Percentiles rank a stretch among this genome's conserved stretches.
Evolutionary conservation across 106 monocot species (phyloP).

Genomic region (Ottelia alismoides): DNA sequence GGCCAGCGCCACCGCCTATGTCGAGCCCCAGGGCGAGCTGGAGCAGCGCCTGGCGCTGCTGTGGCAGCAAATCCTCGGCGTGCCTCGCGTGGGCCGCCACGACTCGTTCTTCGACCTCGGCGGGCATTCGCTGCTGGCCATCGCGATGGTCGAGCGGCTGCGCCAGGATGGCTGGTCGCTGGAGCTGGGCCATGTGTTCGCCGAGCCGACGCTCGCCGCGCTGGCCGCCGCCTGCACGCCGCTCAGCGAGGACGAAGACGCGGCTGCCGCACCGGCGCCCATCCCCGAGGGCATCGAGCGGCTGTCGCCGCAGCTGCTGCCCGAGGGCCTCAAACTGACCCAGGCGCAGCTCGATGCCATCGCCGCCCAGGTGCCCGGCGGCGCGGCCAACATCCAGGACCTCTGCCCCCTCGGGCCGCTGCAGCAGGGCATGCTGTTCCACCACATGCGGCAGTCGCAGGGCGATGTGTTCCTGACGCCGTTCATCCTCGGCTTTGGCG

Average conservation of each 20-base stretch:
- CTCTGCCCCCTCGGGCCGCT: background rate
- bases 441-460: background rate
- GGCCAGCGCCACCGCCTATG: too few species aligned
- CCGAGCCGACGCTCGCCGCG: background rate
- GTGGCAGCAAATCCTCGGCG: background rate
- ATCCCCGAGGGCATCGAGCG: background rate
- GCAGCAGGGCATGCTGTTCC: background rate
- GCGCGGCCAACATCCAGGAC: background rate
- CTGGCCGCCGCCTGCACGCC: background rate
- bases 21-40: background rate
- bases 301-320: background rate
- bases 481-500: background rate
- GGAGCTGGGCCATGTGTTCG: background rate
- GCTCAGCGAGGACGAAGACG: background rate
- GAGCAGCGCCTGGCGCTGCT: background rate
- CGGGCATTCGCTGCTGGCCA: background rate
- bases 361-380: background rate
- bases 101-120: background rate
- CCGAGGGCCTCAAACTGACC: background rate
- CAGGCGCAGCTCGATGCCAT: background rate
- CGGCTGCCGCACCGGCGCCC: too few species aligned
- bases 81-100: background rate
- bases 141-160: background rate
- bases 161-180: background rate
- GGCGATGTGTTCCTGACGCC: background rate